These are phyloP conservation scores for Candida piceae DNA, from an alignment of 805 yeast species.

Conservation along the genomic window DNA sequence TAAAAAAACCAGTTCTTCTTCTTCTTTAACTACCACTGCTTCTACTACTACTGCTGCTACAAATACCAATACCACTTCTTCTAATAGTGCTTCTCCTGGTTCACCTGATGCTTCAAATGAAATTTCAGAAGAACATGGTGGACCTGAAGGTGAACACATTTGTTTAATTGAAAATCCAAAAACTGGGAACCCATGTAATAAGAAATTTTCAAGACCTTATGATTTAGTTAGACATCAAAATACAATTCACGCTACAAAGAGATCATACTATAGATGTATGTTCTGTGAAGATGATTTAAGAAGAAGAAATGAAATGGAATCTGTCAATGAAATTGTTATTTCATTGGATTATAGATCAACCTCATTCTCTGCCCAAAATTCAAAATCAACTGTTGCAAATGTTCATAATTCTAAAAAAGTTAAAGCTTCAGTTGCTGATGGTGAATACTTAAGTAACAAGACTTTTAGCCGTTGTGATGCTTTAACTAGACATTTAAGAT, in stretches of 20 bases:
- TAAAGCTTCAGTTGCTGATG: constrained; percentile 21
- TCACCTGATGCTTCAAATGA: not conserved
- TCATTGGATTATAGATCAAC: constrained; percentile 23
- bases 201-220: constrained; percentile 88
- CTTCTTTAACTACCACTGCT: constrained; percentile 2
- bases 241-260: constrained; percentile 87
- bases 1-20: constrained; percentile 1
- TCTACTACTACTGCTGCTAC: too few relatives aligned
- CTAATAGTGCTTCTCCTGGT: too few relatives aligned
- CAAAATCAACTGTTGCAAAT: constrained; percentile 26
- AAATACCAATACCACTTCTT: too few relatives aligned
- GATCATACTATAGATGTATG: constrained; percentile 80
- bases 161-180: constrained; percentile 57
- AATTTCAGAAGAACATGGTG: constrained; percentile 4
- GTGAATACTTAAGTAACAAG: constrained; percentile 37
- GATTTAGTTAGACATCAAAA: constrained; percentile 94
- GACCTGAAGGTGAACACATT: constrained; percentile 38
- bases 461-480: constrained; percentile 95
- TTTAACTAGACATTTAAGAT: constrained; percentile 85
- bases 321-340: constrained; percentile 41
- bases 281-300: constrained; percentile 73
- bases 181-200: constrained; percentile 61
- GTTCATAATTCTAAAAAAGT: constrained; percentile 36
- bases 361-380: constrained; percentile 25
- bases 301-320: constrained; percentile 33